Base-by-base conservation (phyloP, 2,329 filamentous ascomycete species). In the Beauveria pseudobassiana region DNA sequence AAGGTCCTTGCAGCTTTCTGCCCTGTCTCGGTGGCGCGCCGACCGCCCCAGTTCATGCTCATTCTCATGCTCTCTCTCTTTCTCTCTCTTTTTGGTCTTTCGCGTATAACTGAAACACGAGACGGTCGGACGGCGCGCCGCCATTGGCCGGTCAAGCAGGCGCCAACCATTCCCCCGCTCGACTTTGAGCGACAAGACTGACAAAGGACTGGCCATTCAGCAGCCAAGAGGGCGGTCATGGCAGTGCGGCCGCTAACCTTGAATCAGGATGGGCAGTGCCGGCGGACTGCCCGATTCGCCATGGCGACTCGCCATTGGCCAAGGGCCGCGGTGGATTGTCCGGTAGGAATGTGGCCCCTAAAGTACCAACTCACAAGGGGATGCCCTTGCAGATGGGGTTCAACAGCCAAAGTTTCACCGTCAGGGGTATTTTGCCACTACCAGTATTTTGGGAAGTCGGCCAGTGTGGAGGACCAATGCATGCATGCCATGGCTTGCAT, bases 301-400 rank as follows among this genome's bases (percentile, higher is more conserved):
- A 34, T 28, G 24, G 14, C 10, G 30, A 34, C 30, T 46, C 16
- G 22, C 28, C 40, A 60, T 60, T 60, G 57, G 57, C 49, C 57
- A 24, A 34, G 30, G 14, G 28, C 18, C 43, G 18, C 8, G 28
- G 43, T 18, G 43, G 34, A 40, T 30, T 34, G n/a, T 20, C n/a
- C 26, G 9, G 28, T 24, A 51, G 48, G 56, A 42, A 59, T 59
- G 56, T 59, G 46, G 56, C 18, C 55, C 55, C 45, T 18, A 46
- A 51, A 34, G 55, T 22, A 38, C 34, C 6, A 30, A 28, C 26
- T 30, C 30, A 49, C 30, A 34, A 34, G 4, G 30, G n/a, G 20
- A 54, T 34, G 51, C 51, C 51, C 20, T 42, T n/a, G 51, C 51
- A 52, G 56, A 59, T 59, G 56, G 46, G 56, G 56, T 59, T 59